Evolutionary conservation across 164 flowering plant genomes (phyloP), one percentile per base, ranked within the genome.

Genomic region (Platanus orientalis): DNA sequence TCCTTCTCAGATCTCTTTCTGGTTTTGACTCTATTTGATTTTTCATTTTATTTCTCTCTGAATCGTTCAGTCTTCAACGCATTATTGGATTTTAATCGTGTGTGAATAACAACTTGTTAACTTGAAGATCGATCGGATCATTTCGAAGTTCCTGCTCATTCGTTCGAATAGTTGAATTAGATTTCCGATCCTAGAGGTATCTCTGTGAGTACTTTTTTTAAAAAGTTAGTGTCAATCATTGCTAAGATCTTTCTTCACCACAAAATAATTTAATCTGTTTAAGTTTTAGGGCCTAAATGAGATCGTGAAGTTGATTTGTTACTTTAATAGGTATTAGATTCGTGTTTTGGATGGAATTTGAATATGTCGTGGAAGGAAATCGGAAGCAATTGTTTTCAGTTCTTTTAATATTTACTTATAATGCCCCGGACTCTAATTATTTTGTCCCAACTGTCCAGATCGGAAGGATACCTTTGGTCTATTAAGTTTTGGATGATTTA

Each of bases 1-100:
- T 57, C 47, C 48, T 48, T 51, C 60, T 52, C 57, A 30, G 62
- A 57, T 65, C 69, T 54, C 58, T 54, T 25, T 6, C 9, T 21
- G 12, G 10, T 49, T 20, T n/a, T 12, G 52, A 2, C 20, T 21
- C 2, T 20, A 20, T 7, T 49, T 20, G 24, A 20, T n/a, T 20
- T 49, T 28, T 39, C 5, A n/a, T 7, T 36, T n/a, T 19, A 1
- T 45, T 45, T 19, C n/a, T 45, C 1, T 45, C n/a, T 30, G 11
- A 30, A 54, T 54, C 21, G 3, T 17, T 7, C 36, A 16, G 1
- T 32, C 59, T 1, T 20, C 3, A 14, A n/a, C 3, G 25, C 25
- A 20, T 21, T 32, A 36, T 25, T 56, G 4, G 44, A 19, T 36
- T 32, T 12, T 6, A 27, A 13, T 32, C 10, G 42, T 30, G 7